Base-by-base conservation (phyloP, 768 basidiomycete species). In the Mycena venus region DNA sequence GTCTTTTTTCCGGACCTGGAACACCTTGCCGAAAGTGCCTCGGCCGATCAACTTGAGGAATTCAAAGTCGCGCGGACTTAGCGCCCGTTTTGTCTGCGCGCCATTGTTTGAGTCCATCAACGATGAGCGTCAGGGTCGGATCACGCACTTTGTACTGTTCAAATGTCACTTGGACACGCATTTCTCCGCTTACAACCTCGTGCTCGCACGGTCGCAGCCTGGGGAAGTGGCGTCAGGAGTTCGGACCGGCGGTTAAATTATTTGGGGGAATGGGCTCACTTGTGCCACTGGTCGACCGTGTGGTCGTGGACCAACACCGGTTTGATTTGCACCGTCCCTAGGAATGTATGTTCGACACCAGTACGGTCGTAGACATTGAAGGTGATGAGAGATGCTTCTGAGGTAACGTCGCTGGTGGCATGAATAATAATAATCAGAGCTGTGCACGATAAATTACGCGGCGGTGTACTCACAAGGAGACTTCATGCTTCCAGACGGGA, bases 401-500 rank as follows among this genome's bases (percentile, higher is more conserved):
- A 95, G 31, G 96, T 99, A 66, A 99, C 94, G 84, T 99, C 98
- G 88, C 98, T 99, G 83, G 51, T 44, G 62, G 61, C 29, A 31
- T n/a, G n/a, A 49, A 60, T 19, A 32, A 14, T 27, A n/a, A n/a
- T 40, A 34, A 58, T 58, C 7, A 56, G 79, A 62, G 76, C 68
- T 68, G 70, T 60, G 76, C 72, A 77, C 62, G 81, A 70, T 49
- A 66, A 29, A 62, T 66, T 70, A 73, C 31, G 63, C 72, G 72
- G 44, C 31, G 29, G n/a, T 36, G n/a, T 10, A 90, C 97, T 84
- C 84, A 99, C 98, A 99, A 99, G 53, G 95, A 93, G 38, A 99
- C 98, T 83, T 99, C 95, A 82, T 99, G 98, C 85, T 99, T 99
- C 98, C 98, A 99, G 25, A 97, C 93, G 14, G 98, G 98, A 86